Evolutionary conservation across 2,329 filamentous ascomycete species (phyloP).

Genomic region (Aspergillus transmontanensis): DNA sequence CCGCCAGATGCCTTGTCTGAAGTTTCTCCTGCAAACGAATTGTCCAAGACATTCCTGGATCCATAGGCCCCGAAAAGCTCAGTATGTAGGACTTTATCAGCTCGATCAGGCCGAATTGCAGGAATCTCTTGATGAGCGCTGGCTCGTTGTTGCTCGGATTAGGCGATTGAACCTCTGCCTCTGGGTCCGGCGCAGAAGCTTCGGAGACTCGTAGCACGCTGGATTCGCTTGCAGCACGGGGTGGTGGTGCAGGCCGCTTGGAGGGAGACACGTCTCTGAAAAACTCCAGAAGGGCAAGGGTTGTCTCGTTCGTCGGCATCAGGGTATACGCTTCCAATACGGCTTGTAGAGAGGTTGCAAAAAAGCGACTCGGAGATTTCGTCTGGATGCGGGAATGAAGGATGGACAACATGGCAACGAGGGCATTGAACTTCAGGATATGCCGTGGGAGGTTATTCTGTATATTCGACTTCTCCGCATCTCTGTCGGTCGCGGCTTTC

Average conservation of each 20-base stretch:
- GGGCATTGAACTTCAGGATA: constrained; percentile 45
- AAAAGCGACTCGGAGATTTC: constrained; percentile 64
- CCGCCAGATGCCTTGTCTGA: constrained; percentile 55
- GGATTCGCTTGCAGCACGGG: constrained; percentile 56
- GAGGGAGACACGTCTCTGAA: constrained; percentile 60
- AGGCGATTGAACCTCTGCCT: constrained; percentile 50
- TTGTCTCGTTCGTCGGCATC: constrained; percentile 59
- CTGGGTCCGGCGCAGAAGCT: constrained; percentile 58
- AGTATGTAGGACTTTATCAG: constrained; percentile 63
- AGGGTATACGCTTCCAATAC: constrained; percentile 62
- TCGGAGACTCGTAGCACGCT: constrained; percentile 36
- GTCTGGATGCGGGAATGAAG: constrained; percentile 65
- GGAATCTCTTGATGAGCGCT: constrained; percentile 54
- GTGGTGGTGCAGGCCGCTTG: constrained; percentile 62
- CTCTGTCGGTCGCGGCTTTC: constrained; percentile 19
- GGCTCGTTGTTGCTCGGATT: constrained; percentile 51
- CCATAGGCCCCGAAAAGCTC: constrained; percentile 36
- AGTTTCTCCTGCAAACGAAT: constrained; percentile 60
- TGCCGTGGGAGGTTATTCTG: constrained; percentile 26
- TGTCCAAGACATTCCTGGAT: constrained; percentile 48
- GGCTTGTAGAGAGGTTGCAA: constrained; percentile 65
- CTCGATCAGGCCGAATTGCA: constrained; percentile 66
- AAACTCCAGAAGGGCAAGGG: constrained; percentile 59
- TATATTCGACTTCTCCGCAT: constrained; percentile 20
- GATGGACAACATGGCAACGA: constrained; percentile 55